Percentiles rank a stretch among this genome's conserved stretches.
phyloP scores from a whole-genome alignment of 129 eudicot species.

The Ambrosia trifida region DNA sequence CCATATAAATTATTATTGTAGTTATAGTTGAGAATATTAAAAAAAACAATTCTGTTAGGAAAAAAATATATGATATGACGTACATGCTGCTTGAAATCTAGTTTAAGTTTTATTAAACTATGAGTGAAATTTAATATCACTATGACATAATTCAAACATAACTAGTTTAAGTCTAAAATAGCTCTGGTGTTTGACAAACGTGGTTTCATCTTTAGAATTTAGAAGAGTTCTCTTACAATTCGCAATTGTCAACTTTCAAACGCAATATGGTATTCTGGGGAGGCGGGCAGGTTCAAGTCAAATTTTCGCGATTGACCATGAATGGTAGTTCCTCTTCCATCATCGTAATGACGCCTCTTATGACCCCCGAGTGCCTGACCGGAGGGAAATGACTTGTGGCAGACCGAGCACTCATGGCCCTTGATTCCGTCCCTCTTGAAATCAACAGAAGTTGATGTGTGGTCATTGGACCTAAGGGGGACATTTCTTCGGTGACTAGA shows the following conservation, averaged over 20 bases:
- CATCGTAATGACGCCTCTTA: slow-evolving; percentile 80
- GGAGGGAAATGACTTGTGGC: slow-evolving; percentile 68
- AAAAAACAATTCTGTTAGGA: no score
- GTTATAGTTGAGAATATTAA: no score
- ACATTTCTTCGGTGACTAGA: slow-evolving; percentile 66
- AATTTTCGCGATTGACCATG: slow-evolving; percentile 42
- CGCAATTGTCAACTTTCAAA: background rate
- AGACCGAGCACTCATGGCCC: slow-evolving; percentile 72
- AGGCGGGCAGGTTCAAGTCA: slow-evolving; percentile 45
- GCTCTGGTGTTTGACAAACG: background rate
- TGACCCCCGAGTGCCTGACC: slow-evolving; percentile 94
- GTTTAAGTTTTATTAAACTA: no score
- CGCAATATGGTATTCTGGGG: background rate
- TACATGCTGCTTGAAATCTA: no score
- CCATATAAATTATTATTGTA: no score
- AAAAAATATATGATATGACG: no score
- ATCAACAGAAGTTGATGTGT: slow-evolving; percentile 20
- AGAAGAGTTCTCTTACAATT: no score
- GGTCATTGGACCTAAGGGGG: slow-evolving; percentile 25
- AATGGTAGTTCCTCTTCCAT: slow-evolving; percentile 24
- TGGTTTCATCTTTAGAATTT: no score
- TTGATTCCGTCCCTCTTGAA: slow-evolving; percentile 29
- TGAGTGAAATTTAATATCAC: no score
- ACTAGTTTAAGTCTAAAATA: no score
- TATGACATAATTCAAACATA: no score